Evolutionary conservation across 495 filamentous ascomycete genomes (phyloP).

Genomic region (Penicillium paradoxum): DNA sequence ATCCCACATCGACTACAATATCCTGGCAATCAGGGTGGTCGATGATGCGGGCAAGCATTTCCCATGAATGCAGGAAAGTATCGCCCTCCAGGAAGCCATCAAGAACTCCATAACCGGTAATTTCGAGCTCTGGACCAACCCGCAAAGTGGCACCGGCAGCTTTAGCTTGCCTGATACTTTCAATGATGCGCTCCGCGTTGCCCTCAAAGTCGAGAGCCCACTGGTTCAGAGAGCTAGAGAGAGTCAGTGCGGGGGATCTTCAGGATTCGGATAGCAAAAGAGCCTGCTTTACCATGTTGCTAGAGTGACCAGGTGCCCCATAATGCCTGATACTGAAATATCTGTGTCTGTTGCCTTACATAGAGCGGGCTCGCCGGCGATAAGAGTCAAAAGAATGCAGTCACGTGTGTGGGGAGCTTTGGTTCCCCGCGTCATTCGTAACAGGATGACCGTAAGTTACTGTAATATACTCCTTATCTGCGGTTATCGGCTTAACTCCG

Average conservation of each 20-base stretch:
- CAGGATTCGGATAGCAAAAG: neutral
- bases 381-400: slow-evolving; percentile 13
- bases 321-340: slow-evolving; percentile 14
- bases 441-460: slow-evolving; percentile 15
- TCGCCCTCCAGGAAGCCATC: slow-evolving; percentile 32
- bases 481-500: slow-evolving; percentile 14
- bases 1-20: slow-evolving; percentile 76
- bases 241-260: slow-evolving; percentile 8
- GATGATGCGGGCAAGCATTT: slow-evolving; percentile 56
- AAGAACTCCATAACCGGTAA: slow-evolving; percentile 56
- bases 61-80: slow-evolving; percentile 65
- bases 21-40: slow-evolving; percentile 59
- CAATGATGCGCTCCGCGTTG: slow-evolving; percentile 68
- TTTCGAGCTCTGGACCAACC: slow-evolving; percentile 71
- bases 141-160: slow-evolving; percentile 63
- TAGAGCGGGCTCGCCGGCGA: neutral
- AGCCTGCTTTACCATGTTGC: slow-evolving; percentile 32
- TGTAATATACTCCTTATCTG: neutral
- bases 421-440: slow-evolving; percentile 23
- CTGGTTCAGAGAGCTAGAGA: slow-evolving; percentile 37
- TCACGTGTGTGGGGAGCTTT: slow-evolving; percentile 42
- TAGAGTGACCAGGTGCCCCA: slow-evolving; percentile 39
- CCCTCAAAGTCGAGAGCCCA: slow-evolving; percentile 79
- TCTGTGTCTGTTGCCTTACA: neutral
- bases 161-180: slow-evolving; percentile 70